Evolutionary conservation across 1,284 basidiomycete genomes (phyloP).

Genomic region (Phylloporus sp.): DNA sequence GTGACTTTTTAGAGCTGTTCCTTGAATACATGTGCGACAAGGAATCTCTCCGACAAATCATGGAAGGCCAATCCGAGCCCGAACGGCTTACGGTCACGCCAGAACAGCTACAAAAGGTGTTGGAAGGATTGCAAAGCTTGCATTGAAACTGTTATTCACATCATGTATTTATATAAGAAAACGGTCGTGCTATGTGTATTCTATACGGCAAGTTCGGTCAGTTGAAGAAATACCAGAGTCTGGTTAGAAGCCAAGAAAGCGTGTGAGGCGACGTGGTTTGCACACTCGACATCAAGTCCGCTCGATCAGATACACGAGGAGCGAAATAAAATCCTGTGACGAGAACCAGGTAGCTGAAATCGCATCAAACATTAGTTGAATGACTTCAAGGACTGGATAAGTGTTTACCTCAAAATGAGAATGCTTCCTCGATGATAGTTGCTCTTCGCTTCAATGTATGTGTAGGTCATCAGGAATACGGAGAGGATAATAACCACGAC

Average conservation of each 20-base stretch:
- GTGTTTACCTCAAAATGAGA: slow-evolving; percentile 81
- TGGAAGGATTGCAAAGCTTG: slow-evolving; percentile 70
- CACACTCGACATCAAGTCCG: slow-evolving; percentile 18
- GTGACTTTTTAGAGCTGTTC: slow-evolving; percentile 84
- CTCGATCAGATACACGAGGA: slow-evolving; percentile 41
- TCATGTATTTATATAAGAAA: slow-evolving; percentile 26
- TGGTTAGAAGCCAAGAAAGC: slow-evolving; percentile 16
- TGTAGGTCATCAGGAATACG: slow-evolving; percentile 98
- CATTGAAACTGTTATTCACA: slow-evolving; percentile 52
- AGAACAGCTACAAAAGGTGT: slow-evolving; percentile 54
- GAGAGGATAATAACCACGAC: slow-evolving; percentile 93
- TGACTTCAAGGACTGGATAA: neutral
- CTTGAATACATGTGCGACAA: slow-evolving; percentile 49
- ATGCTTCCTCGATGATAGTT: slow-evolving; percentile 97
- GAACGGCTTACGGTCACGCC: slow-evolving; percentile 58
- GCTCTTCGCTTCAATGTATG: slow-evolving; percentile 96
- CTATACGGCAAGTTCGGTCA: slow-evolving; percentile 4
- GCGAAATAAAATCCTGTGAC: slow-evolving; percentile 69
- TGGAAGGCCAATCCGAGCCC: slow-evolving; percentile 61
- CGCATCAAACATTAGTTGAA: neutral
- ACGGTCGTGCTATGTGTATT: slow-evolving; percentile 24
- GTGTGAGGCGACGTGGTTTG: slow-evolving; percentile 11
- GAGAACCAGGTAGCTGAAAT: slow-evolving; percentile 62
- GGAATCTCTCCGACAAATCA: slow-evolving; percentile 52
- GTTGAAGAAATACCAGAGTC: slow-evolving; percentile 28